Base-by-base conservation (phyloP, 1,284 basidiomycete genomes). In the Cryptococcus maquisensis region DNA sequence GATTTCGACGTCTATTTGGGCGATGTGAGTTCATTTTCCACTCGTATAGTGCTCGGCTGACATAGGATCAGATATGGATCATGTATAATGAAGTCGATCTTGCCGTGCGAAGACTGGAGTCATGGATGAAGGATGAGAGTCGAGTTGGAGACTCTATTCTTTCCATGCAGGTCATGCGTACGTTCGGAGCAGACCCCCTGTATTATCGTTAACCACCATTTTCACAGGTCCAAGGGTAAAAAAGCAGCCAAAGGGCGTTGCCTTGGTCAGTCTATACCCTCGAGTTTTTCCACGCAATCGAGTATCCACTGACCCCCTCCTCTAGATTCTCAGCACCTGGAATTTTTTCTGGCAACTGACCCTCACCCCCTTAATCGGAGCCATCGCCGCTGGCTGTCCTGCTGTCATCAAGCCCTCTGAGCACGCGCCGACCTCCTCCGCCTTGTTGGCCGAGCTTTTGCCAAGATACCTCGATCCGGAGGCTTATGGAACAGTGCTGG, bases 401-500 rank as follows among this genome's bases (percentile, higher is more conserved):
- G 83, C 82, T 3, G 78, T 87, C 1, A 54, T 92, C 63, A 94
- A 94, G 63, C 72, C 87, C 0, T 89, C 90, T 0, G 93, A 96
- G 71, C 78, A 85, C n/a, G 79, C 85, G 0, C 82, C 86, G 0
- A 81, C 84, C 8, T 81, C 81, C 2, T 84, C 85, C 21, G 76
- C 82, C 23, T 79, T 95, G 10, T 71, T 93, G 15, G 81, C 85
- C 0, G 84, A 89, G 63, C 82, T 95, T 3, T 56, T 90, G 16
- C 84, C 85, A 3, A 84, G 87, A 68, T 95, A 97, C 69, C 72
- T 97, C 58, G 92, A 95, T 73, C 77, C 80, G 0, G 84, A 87
- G 47, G 76, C 86, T 5, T 83, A 85, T 49, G 77, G 82, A 1
- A 80, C 94, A 49, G 84, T 94, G 36, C 84, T 88, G 61, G 93